Percentiles rank a stretch among this genome's conserved stretches.
Evolutionary conservation across 2,329 filamentous ascomycete species (phyloP).

Genomic region (Aspergillus phoenicis): DNA sequence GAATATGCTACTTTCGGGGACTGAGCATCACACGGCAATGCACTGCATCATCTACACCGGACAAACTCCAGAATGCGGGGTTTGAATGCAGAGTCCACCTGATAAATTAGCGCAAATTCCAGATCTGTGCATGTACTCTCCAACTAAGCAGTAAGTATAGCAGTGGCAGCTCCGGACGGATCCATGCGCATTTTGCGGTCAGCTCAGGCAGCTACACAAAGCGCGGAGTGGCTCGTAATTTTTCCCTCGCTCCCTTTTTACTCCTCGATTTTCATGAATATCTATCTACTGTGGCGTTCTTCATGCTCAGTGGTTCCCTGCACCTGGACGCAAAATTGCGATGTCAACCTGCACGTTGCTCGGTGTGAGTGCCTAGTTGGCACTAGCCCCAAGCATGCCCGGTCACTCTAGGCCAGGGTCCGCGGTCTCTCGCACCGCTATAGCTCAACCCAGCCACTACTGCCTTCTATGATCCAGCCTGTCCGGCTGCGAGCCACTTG

Average conservation of each 20-base stretch:
- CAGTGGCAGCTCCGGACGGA: not conserved
- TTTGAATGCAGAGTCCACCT: not conserved
- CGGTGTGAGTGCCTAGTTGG: not conserved
- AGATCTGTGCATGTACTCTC: not conserved
- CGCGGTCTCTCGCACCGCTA: not conserved
- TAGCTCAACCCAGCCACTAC: not conserved
- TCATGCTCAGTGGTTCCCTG: not conserved
- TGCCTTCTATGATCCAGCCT: not conserved
- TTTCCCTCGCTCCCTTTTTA: not conserved
- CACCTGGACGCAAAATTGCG: not conserved
- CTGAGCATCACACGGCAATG: no score
- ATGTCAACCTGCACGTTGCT: not conserved
- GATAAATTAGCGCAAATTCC: not conserved
- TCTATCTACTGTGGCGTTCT: not conserved
- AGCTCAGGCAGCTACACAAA: conserved; percentile 5
- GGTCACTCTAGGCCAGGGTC: not conserved
- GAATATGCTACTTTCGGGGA: no score
- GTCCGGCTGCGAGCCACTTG: not conserved
- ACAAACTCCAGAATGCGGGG: not conserved
- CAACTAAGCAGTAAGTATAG: not conserved
- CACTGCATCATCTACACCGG: not conserved
- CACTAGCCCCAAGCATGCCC: not conserved
- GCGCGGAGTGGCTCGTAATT: not conserved
- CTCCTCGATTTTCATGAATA: not conserved
- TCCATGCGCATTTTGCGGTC: not conserved